A percentile compares a stretch with the other conserved stretches of the same genome.
phyloP scores from a whole-genome alignment of 148 eudicot species.

The Vaccinium myrtillus region DNA sequence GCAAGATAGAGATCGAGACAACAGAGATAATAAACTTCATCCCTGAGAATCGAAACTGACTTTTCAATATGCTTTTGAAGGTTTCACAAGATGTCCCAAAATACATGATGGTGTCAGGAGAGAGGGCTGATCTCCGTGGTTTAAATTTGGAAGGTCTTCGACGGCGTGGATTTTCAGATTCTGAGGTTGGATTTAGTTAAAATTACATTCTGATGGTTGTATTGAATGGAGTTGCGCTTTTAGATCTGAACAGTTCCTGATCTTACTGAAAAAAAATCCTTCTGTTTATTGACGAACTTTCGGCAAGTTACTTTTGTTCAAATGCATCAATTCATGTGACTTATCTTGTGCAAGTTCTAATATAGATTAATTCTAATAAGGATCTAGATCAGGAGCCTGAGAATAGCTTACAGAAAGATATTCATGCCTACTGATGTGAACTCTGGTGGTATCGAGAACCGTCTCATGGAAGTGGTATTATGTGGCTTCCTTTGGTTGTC shows the following conservation, averaged over 20 bases:
- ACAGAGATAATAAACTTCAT: background rate
- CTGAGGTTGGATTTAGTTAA: slow-evolving; percentile 52
- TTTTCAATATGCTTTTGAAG: slow-evolving; percentile 27
- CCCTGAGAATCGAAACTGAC: background rate
- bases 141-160: slow-evolving; percentile 86
- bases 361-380: slow-evolving; percentile 17
- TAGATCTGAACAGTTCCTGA: background rate
- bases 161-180: slow-evolving; percentile 68
- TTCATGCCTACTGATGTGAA: slow-evolving; percentile 65
- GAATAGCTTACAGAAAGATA: slow-evolving; percentile 83
- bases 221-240: background rate
- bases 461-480: slow-evolving; percentile 72
- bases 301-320: background rate
- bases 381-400: slow-evolving; percentile 72
- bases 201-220: slow-evolving; percentile 11
- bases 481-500: slow-evolving; percentile 10
- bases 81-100: slow-evolving; percentile 94
- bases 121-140: slow-evolving; percentile 93
- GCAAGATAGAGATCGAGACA: slow-evolving; percentile 3
- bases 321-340: slow-evolving; percentile 7
- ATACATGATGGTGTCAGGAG: slow-evolving; percentile 88
- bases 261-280: background rate
- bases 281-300: background rate
- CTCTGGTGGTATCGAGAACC: slow-evolving; percentile 61
- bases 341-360: slow-evolving; percentile 15